Conservation (phyloP, 345 rosid genomes). For the Eucalyptus brandiana region DNA sequence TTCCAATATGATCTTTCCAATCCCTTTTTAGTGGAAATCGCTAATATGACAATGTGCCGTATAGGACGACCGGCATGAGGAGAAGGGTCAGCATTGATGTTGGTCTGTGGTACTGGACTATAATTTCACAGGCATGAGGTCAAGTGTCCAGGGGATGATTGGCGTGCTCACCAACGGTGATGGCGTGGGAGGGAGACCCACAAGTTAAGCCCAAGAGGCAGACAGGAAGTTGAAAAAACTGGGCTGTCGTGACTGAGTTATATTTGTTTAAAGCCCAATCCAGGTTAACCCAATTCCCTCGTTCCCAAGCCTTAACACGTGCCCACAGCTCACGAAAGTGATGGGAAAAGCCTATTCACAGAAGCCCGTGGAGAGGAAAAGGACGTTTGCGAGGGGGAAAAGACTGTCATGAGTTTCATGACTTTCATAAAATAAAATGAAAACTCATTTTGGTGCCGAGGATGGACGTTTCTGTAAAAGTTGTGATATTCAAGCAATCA, state of each 20-base stretch:
- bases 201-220: not conserved
- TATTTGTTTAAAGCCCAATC: not conserved
- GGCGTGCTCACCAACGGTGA: not conserved
- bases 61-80: not conserved
- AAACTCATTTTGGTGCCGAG: not conserved
- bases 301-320: not conserved
- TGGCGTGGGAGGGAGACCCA: not conserved
- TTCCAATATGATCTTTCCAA: rapidly evolving
- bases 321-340: not conserved
- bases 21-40: rapidly evolving
- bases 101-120: not conserved
- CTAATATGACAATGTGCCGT: not conserved
- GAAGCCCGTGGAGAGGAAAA: not conserved
- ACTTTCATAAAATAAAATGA: rapidly evolving
- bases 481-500: not conserved
- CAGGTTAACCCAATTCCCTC: not conserved
- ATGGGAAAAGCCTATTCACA: not conserved
- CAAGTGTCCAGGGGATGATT: not conserved
- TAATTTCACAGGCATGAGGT: not conserved
- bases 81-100: not conserved
- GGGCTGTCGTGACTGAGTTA: not conserved
- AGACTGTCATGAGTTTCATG: not conserved
- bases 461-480: not conserved
- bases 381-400: not conserved
- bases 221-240: not conserved